Evolutionary conservation across 306 rosid genomes (phyloP).

Genomic region (Cajanus cajan): DNA sequence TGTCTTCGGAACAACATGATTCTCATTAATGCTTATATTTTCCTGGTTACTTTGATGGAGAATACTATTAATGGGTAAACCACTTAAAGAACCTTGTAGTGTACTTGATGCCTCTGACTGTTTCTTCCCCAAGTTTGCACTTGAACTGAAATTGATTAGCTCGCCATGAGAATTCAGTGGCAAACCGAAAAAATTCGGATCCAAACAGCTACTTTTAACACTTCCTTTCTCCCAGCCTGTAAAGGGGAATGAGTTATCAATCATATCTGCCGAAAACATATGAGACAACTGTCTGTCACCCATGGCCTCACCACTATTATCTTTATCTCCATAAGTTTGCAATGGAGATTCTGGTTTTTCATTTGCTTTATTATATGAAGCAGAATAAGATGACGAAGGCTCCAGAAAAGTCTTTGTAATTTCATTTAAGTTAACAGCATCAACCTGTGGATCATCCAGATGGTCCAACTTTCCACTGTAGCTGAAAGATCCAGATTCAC

Average conservation of each 20-base stretch:
- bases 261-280: conserved; percentile 43
- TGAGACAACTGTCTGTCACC: conserved; percentile 38
- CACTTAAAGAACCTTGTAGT: conserved; percentile 41
- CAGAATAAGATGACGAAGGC: conserved; percentile 51
- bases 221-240: conserved; percentile 51
- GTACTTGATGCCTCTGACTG: conserved; percentile 49
- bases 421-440: conserved; percentile 41
- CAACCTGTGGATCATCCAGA: conserved; percentile 46
- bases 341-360: conserved; percentile 42
- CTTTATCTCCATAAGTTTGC: conserved; percentile 43
- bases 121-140: conserved; percentile 37
- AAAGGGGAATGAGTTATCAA: conserved; percentile 41
- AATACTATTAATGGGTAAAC: conserved; percentile 40
- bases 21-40: conserved; percentile 38
- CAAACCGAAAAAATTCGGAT: conserved; percentile 61
- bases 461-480: conserved; percentile 50
- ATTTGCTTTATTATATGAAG: conserved; percentile 46
- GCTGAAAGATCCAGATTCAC: conserved; percentile 50
- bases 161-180: conserved; percentile 97
- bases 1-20: conserved; percentile 49
- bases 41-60: conserved; percentile 44
- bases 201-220: conserved; percentile 40
- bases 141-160: conserved; percentile 71
- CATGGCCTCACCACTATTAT: conserved; percentile 26
- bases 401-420: conserved; percentile 41